Evolutionary conservation across 306 rosid genomes (phyloP), one percentile per base, ranked within the genome.

Genomic region (Prunus mongolica): DNA sequence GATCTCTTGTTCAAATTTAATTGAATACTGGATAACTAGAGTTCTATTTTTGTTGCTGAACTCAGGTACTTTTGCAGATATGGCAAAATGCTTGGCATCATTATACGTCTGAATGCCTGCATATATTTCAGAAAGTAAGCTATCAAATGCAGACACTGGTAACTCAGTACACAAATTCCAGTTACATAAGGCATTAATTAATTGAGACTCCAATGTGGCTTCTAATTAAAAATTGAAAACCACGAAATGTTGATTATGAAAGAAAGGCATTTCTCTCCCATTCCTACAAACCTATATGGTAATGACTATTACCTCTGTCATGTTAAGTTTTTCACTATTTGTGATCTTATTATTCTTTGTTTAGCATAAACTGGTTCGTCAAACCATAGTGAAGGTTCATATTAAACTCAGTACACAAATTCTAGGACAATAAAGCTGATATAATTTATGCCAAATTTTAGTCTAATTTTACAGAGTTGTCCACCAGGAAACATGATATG

Each of bases 11-110:
- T 92, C 97, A 80, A 92, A 80, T 75, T 82, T 92, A 67, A 92
- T 83, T 20, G 97, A 92, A 77, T 92, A 92, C 83, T 92, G 97
- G 56, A 92, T 55, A 67, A 92, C 93, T 65, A 90, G 81, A 45
- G 97, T 90, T 79, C 80, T 86, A 66, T 92, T 87, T 80, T 87
- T 81, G 71, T 92, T 92, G 87, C 82, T 84, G 72, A 92, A 84
- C 85, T 92, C 97, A 0, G 91, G 86, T 63, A 87, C 70, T 87
- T 90, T 92, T 25, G 97, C 92, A 67, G 97, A 90, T 84, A 92
- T 84, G n/a, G 92, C 88, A 64, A 68, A 92, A 83, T 92, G 97
- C 84, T 86, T 92, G 71, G 97, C 97, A 44, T 92, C 96, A 76
- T 87, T 87, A 78, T 87, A 87, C 20, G 97, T 90, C 82, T 92